Percentiles rank a stretch among this genome's conserved stretches.
Evolutionary conservation across 371 early-diverging fungal species (phyloP).

Genomic region (Apophysomyces elegans): DNA sequence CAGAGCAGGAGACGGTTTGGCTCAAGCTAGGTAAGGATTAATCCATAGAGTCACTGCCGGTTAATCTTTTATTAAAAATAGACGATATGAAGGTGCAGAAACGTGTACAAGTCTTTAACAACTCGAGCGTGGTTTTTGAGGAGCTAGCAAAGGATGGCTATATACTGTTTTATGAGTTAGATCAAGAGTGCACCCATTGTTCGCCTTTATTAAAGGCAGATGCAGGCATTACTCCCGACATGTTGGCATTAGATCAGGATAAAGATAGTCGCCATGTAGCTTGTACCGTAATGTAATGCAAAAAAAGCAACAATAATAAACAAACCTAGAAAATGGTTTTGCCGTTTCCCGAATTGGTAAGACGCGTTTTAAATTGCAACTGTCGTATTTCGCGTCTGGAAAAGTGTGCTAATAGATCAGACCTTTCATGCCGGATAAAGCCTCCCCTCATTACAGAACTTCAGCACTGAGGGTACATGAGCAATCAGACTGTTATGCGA

Average conservation of each 20-base stretch:
- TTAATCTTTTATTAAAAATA: slow-evolving; percentile 9
- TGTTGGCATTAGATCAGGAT: background rate
- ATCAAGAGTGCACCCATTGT: slow-evolving; percentile 19
- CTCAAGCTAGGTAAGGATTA: slow-evolving; percentile 32
- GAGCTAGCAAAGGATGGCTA: slow-evolving; percentile 60
- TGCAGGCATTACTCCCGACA: background rate
- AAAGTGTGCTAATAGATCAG: too few relatives aligned
- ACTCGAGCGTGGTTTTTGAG: slow-evolving; percentile 18
- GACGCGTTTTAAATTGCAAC: too few relatives aligned
- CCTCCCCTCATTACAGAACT: too few relatives aligned
- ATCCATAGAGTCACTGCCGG: background rate
- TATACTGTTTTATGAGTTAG: slow-evolving; percentile 62
- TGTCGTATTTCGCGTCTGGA: too few relatives aligned
- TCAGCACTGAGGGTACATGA: too few relatives aligned
- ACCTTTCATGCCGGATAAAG: too few relatives aligned
- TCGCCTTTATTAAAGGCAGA: background rate
- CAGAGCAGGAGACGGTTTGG: slow-evolving; percentile 27
- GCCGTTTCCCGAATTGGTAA: background rate
- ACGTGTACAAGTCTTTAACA: slow-evolving; percentile 30
- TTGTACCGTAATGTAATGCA: background rate
- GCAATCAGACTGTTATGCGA: too few relatives aligned
- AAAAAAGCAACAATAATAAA: background rate
- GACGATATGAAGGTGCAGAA: slow-evolving; percentile 44
- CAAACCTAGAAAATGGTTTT: background rate
- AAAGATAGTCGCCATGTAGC: background rate